Percentiles rank a stretch among this genome's conserved stretches.
These are phyloP conservation scores for Symbiodinium natans DNA, from an alignment of 73 alveolate species.

Conservation along the genomic window DNA sequence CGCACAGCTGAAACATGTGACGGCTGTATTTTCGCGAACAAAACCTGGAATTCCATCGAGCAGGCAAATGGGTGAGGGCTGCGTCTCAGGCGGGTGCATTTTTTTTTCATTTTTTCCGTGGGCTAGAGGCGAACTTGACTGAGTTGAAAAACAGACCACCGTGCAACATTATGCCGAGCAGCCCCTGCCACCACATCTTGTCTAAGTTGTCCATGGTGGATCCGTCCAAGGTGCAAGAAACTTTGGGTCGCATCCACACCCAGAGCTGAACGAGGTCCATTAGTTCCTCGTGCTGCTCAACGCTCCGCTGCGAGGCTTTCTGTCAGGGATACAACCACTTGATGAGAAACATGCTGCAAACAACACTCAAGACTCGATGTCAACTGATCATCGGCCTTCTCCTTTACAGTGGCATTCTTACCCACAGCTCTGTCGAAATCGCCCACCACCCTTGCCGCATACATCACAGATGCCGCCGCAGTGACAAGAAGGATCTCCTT, in stretches of 20 bases:
- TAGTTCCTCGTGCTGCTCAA: neutral
- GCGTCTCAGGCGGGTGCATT: no score
- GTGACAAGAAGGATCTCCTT: neutral
- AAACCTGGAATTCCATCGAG: no score
- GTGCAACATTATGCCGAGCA: no score
- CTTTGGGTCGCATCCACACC: neutral
- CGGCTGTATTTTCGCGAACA: no score
- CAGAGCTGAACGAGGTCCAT: neutral
- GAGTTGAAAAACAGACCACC: neutral
- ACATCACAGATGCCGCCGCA: neutral
- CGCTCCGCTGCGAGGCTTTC: neutral
- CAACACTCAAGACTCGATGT: neutral
- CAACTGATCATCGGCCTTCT: neutral
- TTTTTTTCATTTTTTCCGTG: no score
- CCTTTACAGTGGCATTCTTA: neutral
- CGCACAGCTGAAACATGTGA: no score
- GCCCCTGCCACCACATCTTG: neutral
- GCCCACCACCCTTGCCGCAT: neutral
- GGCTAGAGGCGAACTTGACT: no score
- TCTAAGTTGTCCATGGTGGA: neutral
- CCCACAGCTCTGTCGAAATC: neutral
- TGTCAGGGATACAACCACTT: neutral
- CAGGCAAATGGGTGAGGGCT: no score
- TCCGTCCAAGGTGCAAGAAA: neutral
- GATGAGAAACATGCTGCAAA: neutral